Evolutionary conservation across 2,329 filamentous ascomycete genomes (phyloP), one percentile per base, ranked within the genome.

Genomic region (Colletotrichum brevisporum): DNA sequence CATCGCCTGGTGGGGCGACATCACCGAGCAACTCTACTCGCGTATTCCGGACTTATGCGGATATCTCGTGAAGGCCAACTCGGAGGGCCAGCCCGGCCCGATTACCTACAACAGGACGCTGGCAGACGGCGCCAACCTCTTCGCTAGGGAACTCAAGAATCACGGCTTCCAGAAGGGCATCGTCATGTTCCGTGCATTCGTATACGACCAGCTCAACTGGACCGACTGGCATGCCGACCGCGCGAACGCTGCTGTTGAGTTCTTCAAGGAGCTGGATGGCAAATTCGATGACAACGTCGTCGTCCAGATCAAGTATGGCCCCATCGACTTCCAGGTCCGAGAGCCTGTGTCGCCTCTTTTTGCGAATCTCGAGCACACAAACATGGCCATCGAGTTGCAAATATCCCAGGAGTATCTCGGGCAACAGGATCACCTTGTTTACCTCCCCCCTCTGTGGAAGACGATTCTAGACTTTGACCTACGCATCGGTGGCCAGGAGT

Each of bases 301-400:
- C 0, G 84, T 93, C 2, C 91, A 94, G 75, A 90, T 93, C 78
- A 94, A 93, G 77, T 92, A 91, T 71, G 91, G 91, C 0, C 90
- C 91, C 0, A 93, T 93, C 68, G 91, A 93, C 75, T 93, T 93
- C 77, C 91, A 93, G 74, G 89, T 92, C 12, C 86, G 91, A 43
- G 91, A 93, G 76, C 88, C 91, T 1, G 79, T 85, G 1, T 91
- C 88, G 4, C 91, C 91, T 0, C 79, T 94, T 1, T 92, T 93
- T 71, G 84, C 84, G 1, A 80, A 85, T 58, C 74, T 88, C 15
- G 74, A 69, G 6, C 72, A 83, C 51, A 87, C 85, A 0, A 76
- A 75, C 24, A 76, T 78, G 12, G 88, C 89, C 0, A 88, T 93
- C 45, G 91, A 93, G 76, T 81, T 93, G 2, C 85, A 92, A 74